phyloP scores from a whole-genome alignment of 768 basidiomycete species.

The Cyclocybe cylindracea region DNA sequence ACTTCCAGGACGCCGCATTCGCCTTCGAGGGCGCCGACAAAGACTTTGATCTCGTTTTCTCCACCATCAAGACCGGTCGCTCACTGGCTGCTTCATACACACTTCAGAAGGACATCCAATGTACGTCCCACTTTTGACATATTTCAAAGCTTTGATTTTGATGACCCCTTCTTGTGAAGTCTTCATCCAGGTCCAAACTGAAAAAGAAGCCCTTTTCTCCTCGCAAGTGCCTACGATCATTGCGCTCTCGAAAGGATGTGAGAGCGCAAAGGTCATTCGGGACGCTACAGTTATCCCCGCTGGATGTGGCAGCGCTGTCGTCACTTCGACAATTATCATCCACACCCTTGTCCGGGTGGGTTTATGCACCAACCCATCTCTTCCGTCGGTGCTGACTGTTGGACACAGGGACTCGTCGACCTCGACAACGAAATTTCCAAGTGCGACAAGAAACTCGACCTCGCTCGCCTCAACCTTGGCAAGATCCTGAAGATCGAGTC shows the following conservation, averaged over 20 bases:
- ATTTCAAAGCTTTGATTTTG: neutral
- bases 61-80: constrained; percentile 74
- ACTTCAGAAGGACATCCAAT: constrained; percentile 81
- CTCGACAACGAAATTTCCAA: constrained; percentile 86
- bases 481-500: constrained; percentile 76
- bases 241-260: constrained; percentile 87
- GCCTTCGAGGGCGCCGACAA: constrained; percentile 74
- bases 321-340: constrained; percentile 73
- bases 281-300: constrained; percentile 70
- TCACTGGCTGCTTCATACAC: constrained; percentile 90
- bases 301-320: constrained; percentile 84
- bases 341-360: constrained; percentile 86
- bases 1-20: constrained; percentile 55
- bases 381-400: neutral
- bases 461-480: constrained; percentile 66
- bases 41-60: constrained; percentile 85
- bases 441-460: constrained; percentile 85
- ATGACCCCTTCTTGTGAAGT: constrained; percentile 44
- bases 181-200: constrained; percentile 70
- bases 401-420: constrained; percentile 81
- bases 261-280: constrained; percentile 68
- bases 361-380: neutral
- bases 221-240: constrained; percentile 75
- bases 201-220: constrained; percentile 62
- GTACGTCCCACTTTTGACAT: constrained; percentile 37